Evolutionary conservation across 306 rosid genomes (phyloP).

Genomic region (Lithocarpus polystachyus): DNA sequence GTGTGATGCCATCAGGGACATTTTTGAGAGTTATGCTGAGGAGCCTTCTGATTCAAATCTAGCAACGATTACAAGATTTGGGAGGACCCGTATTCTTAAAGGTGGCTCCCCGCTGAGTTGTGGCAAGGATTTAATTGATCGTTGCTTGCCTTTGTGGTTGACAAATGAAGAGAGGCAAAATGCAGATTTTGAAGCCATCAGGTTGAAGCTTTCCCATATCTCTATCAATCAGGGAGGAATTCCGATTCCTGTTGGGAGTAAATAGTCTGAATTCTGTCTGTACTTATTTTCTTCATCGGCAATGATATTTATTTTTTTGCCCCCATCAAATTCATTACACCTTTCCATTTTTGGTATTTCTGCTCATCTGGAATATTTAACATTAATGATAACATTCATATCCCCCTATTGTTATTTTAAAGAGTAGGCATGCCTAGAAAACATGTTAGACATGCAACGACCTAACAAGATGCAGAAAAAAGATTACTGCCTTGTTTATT

Average conservation of each 20-base stretch:
- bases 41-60: conserved; percentile 84
- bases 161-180: conserved; percentile 73
- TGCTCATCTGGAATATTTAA: too few species aligned
- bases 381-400: too few species aligned
- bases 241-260: conserved; percentile 46
- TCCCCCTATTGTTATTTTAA: too few species aligned
- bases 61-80: conserved; percentile 57
- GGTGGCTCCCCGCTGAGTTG: conserved; percentile 49
- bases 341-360: too few species aligned
- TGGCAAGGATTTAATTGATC: conserved; percentile 62
- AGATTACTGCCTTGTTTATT: too few species aligned
- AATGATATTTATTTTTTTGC: not conserved
- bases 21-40: conserved; percentile 55
- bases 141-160: conserved; percentile 71
- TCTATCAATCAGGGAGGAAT: conserved; percentile 38
- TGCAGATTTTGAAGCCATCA: conserved; percentile 65
- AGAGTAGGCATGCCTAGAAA: too few species aligned
- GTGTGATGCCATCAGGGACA: conserved; percentile 68
- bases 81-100: conserved; percentile 46
- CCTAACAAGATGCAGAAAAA: too few species aligned
- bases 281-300: not conserved
- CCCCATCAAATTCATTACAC: not conserved
- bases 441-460: too few species aligned
- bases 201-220: conserved; percentile 64
- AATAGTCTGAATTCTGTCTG: conserved; percentile 1